Evolutionary conservation across 306 rosid genomes (phyloP).

Genomic region (Sesbania bispinosa): DNA sequence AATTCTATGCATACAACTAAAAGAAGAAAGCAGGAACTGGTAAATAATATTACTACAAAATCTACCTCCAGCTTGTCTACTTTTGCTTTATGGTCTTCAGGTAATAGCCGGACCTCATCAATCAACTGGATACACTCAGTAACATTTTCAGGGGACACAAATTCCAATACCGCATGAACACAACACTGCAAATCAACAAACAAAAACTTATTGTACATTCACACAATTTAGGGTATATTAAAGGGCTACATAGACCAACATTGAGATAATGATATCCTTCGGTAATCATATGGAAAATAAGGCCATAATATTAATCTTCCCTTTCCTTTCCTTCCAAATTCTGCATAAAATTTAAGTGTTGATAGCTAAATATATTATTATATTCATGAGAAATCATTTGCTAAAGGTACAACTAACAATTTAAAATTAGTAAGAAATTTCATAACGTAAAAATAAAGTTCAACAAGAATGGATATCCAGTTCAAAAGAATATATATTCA

Average conservation of each 20-base stretch:
- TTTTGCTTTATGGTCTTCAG: constrained; percentile 66
- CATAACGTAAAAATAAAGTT: background rate
- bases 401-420: background rate
- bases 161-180: constrained; percentile 84
- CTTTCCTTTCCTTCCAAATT: constrained; percentile 5
- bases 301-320: constrained; percentile 9
- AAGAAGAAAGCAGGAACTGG: constrained; percentile 3
- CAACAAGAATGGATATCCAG: background rate
- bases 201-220: constrained; percentile 8
- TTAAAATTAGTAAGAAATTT: too few species aligned
- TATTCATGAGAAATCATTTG: background rate
- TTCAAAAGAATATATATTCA: background rate
- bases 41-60: constrained; percentile 14
- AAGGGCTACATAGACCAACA: background rate
- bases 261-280: background rate
- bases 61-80: constrained; percentile 77
- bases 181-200: constrained; percentile 58
- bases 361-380: constrained; percentile 10
- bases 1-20: constrained; percentile 1
- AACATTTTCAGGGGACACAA: constrained; percentile 87
- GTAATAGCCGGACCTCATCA: constrained; percentile 70
- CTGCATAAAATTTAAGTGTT: background rate
- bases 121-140: constrained; percentile 59
- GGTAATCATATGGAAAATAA: background rate
- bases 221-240: constrained; percentile 2